These are phyloP conservation scores for Aspergillus affinis DNA, from an alignment of 495 filamentous ascomycete genomes.

Conservation along the genomic window DNA sequence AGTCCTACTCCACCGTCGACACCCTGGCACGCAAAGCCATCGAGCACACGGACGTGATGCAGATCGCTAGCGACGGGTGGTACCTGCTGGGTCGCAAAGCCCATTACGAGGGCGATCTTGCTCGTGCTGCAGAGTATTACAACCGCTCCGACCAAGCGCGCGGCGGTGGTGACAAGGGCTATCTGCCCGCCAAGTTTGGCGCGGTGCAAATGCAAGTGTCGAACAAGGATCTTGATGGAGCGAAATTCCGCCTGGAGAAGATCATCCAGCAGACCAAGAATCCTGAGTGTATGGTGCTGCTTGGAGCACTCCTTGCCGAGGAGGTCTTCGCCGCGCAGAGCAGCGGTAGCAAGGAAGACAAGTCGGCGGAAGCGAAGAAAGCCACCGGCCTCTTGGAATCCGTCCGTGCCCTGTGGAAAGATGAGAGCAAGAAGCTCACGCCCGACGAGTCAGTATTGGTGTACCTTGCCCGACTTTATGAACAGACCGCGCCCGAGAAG, in stretches of 20 bases:
- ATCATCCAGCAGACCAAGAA: constrained; percentile 83
- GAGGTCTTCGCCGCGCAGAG: constrained; percentile 81
- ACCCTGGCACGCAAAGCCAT: constrained; percentile 88
- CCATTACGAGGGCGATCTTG: constrained; percentile 67
- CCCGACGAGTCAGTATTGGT: constrained; percentile 88
- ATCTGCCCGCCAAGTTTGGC: constrained; percentile 89
- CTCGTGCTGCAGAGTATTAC: constrained; percentile 78
- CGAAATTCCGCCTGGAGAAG: constrained; percentile 91
- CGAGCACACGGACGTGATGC: constrained; percentile 90
- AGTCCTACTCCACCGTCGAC: constrained; percentile 75
- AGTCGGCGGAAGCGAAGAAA: constrained; percentile 75
- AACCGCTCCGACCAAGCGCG: constrained; percentile 83
- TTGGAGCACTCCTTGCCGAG: constrained; percentile 88
- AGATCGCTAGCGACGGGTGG: constrained; percentile 95
- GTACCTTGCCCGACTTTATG: constrained; percentile 88
- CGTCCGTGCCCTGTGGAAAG: constrained; percentile 88
- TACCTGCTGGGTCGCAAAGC: constrained; percentile 88
- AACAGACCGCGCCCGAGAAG: constrained; percentile 80
- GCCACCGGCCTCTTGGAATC: constrained; percentile 78
- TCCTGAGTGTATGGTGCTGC: constrained; percentile 85
- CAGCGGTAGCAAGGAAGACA: constrained; percentile 78
- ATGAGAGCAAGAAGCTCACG: constrained; percentile 74
- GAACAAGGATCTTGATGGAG: constrained; percentile 81
- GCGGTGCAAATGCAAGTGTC: constrained; percentile 82
- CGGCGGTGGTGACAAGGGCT: constrained; percentile 83